These are phyloP conservation scores for Salix caprea DNA, from an alignment of 345 rosid species.

Conservation along the genomic window DNA sequence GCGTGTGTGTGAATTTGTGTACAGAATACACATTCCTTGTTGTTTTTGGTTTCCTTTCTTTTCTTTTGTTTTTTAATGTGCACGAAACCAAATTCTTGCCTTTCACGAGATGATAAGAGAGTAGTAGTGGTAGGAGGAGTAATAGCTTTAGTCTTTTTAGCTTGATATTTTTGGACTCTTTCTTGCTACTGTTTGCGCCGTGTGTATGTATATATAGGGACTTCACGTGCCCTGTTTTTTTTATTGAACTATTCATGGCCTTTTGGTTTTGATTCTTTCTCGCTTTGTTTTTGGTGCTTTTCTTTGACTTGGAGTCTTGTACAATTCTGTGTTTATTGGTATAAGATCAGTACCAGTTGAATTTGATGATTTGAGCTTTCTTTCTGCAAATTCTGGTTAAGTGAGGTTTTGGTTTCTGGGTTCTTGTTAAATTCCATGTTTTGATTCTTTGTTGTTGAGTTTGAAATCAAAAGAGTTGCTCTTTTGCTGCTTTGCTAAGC, in stretches of 20 bases:
- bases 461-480: neutral
- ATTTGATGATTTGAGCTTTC: neutral
- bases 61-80: neutral
- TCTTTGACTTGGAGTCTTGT: neutral
- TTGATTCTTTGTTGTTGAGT: neutral
- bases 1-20: neutral
- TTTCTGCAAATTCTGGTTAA: neutral
- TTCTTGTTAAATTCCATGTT: conserved; percentile 1
- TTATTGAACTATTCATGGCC: neutral
- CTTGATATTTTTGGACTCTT: neutral
- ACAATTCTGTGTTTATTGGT: neutral
- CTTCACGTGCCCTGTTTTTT: conserved; percentile 21
- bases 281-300: neutral
- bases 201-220: conserved; percentile 14
- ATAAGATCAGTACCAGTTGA: neutral
- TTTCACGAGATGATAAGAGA: conserved; percentile 24
- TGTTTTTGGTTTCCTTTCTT: neutral
- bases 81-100: conserved; percentile 24
- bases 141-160: neutral
- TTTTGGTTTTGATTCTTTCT: neutral
- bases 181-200: neutral
- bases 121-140: neutral
- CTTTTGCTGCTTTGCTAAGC: neutral
- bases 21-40: neutral
- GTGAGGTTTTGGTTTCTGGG: conserved; percentile 18